Base-by-base conservation (phyloP, 352 stramenopile genomes). In the Peronosclerospora sorghi region DNA sequence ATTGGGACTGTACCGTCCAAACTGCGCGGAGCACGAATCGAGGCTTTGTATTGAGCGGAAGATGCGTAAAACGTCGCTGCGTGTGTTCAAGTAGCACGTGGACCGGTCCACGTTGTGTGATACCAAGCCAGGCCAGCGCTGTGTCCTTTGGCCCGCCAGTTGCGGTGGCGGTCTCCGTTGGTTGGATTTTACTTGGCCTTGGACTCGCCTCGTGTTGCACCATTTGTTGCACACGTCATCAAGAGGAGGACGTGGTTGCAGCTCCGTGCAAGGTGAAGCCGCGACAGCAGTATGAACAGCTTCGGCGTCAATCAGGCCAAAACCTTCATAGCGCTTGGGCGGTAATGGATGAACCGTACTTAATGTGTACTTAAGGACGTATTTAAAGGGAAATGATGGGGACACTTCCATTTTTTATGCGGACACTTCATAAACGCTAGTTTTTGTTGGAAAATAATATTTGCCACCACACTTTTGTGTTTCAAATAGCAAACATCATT, bases 1-100 rank as follows among this genome's bases (percentile, higher is more conserved):
- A 84, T 35, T 56, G 61, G 6, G 79, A 89, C 27, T 92, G 76
- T 49, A 79, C 73, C 9, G 51, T 79, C 19, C 15, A 54, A 50
- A 60, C 54, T 8, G 24, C 19, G 4, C 45, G 41, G 7, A 15
- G 8, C 7, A 52, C 43, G 20, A 49, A 19, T 8, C 49, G 18
- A 29, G 30, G 21, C 2, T 21, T 45, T 5, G 18, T 63, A 2
- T 37, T 56, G 18, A 67, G 53, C 2, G 68, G 68, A 13, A 51
- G 32, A 41, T 82, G 70, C 34, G 19, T 69, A n/a, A 71, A 71
- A 5, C 37, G 42, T 4, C 59, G 62, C 4, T 82, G 70, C 34
- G 54, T 59, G 28, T 82, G 70, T 14, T 29, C 45, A 0, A 55
- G 54, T 23, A 28, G 17, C 0, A 56, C 60, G 2, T 83, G 69